Conservation (phyloP, 805 yeast genomes). For the Zygosaccharomyces rouxii region DNA sequence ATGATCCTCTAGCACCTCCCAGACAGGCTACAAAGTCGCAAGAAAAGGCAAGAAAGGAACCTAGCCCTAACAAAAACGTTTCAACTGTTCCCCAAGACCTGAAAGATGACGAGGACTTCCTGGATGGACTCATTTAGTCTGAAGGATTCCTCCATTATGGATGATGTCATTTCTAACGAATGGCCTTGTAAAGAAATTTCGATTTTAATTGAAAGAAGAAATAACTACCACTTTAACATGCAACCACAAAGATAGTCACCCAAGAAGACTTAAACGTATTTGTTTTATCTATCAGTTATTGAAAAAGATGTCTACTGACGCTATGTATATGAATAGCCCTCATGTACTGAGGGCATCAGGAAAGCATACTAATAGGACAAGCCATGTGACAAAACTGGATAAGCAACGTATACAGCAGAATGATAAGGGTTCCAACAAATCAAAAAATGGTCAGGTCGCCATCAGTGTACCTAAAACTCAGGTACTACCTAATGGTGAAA, state of each 20-base stretch:
- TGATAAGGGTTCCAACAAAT: conserved; percentile 12
- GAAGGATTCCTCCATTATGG: not conserved
- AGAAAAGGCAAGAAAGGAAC: not conserved
- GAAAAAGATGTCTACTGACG: conserved; percentile 31
- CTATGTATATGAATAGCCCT: conserved; percentile 33
- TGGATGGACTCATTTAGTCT: conserved; percentile 24
- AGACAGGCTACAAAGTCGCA: not conserved
- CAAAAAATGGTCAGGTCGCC: conserved; percentile 15
- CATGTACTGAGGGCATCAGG: conserved; percentile 27
- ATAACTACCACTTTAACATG: not conserved
- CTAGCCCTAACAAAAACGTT: not conserved
- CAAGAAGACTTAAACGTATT: not conserved
- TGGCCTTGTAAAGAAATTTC: not conserved
- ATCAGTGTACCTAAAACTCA: conserved; percentile 27
- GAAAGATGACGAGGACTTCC: conserved; percentile 26
- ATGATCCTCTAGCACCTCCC: not conserved
- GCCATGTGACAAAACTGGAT: conserved; percentile 12
- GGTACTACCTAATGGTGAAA: conserved; percentile 32
- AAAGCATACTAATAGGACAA: conserved; percentile 19
- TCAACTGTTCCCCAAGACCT: conserved; percentile 22
- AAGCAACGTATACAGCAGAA: conserved; percentile 12
- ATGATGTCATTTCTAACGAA: conserved; percentile 1
- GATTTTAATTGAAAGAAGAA: not conserved
- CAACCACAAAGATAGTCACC: not conserved
- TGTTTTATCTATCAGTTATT: not conserved